A percentile compares a stretch with the other conserved stretches of the same genome.
These are phyloP conservation scores for Ampelocalamus luodianensis DNA, from an alignment of 176 grass and related monocot species.

Conservation along the genomic window DNA sequence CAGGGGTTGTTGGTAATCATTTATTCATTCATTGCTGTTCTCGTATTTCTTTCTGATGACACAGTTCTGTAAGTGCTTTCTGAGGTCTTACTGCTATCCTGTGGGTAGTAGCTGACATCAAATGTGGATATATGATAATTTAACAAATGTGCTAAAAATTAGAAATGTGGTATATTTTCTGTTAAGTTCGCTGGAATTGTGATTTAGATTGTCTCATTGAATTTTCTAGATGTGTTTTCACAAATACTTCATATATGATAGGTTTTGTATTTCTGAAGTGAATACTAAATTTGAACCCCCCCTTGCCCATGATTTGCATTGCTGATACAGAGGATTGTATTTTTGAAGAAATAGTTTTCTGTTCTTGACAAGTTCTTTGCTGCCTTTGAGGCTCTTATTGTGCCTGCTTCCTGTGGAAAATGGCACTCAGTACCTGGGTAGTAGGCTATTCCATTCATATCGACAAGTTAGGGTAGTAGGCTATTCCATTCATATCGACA, in stretches of 20 bases:
- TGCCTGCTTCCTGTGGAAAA: background rate
- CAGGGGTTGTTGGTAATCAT: slow-evolving; percentile 85
- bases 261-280: background rate
- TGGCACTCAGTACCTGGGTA: background rate
- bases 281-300: background rate
- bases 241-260: background rate
- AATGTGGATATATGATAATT: background rate
- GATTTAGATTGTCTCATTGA: background rate
- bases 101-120: slow-evolving; percentile 3
- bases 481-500: background rate
- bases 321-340: background rate
- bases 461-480: background rate
- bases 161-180: background rate
- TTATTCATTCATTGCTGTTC: slow-evolving; percentile 39
- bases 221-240: background rate
- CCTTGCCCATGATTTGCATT: background rate
- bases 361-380: background rate
- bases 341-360: background rate
- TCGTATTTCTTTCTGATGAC: background rate
- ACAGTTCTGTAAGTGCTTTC: background rate
- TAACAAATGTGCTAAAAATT: background rate
- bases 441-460: too few species aligned
- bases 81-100: background rate
- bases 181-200: background rate
- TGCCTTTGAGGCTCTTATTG: background rate